Evolutionary conservation across 805 yeast genomes (phyloP).

Genomic region (Spathaspora gorwiae): DNA sequence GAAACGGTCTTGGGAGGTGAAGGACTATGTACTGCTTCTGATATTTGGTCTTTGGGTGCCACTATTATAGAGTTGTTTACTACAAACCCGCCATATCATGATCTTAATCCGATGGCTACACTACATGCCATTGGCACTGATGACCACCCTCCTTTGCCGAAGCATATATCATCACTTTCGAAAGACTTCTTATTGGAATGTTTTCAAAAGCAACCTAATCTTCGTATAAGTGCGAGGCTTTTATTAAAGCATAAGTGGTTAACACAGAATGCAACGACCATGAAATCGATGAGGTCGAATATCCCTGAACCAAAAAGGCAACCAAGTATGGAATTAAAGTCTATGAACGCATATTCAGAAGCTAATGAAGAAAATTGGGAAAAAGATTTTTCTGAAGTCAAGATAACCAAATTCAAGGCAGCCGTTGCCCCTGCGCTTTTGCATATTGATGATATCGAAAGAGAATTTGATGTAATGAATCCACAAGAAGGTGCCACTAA

Average conservation of each 20-base stretch:
- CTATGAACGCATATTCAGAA: conserved; percentile 25
- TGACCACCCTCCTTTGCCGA: conserved; percentile 66
- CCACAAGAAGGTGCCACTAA: conserved; percentile 3
- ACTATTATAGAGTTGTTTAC: conserved; percentile 83
- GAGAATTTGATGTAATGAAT: not conserved
- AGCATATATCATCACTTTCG: conserved; percentile 36
- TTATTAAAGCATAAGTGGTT: conserved; percentile 65
- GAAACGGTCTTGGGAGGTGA: conserved; percentile 77
- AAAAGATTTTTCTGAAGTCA: conserved; percentile 21
- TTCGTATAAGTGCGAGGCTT: conserved; percentile 52
- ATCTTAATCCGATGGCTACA: conserved; percentile 71
- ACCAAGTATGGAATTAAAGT: conserved; percentile 11
- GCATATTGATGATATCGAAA: conserved; percentile 8
- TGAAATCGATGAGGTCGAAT: conserved; percentile 1
- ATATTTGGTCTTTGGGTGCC: conserved; percentile 94
- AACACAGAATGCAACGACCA: conserved; percentile 4
- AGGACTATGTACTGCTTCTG: conserved; percentile 85
- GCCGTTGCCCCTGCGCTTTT: conserved; percentile 5
- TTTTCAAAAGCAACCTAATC: conserved; percentile 63
- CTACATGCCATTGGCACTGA: conserved; percentile 80
- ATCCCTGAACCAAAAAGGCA: conserved; percentile 1
- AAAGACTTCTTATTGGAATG: conserved; percentile 63
- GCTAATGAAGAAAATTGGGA: conserved; percentile 34
- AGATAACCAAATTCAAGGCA: not conserved
- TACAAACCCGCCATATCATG: conserved; percentile 83